Evolutionary conservation across 2,329 filamentous ascomycete genomes (phyloP).

Genomic region (Alternaria angustiovoidea): DNA sequence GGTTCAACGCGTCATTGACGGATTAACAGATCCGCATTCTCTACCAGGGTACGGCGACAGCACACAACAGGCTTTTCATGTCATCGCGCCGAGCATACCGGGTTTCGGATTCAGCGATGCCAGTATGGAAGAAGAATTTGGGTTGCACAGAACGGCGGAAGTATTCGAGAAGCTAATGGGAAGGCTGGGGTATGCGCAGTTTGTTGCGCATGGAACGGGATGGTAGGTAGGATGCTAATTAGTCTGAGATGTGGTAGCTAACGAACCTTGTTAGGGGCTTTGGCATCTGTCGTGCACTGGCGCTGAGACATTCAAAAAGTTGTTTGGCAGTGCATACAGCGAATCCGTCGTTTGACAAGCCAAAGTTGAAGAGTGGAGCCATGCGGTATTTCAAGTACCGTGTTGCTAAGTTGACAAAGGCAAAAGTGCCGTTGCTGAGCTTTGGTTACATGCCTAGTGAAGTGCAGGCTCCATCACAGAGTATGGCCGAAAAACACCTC

Average conservation of each 20-base stretch:
- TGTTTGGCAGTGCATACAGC: slow-evolving; percentile 70
- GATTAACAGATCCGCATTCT: slow-evolving; percentile 63
- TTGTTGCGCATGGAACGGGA: slow-evolving; percentile 65
- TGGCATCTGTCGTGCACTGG: slow-evolving; percentile 56
- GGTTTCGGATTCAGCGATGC: slow-evolving; percentile 74
- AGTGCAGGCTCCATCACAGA: slow-evolving; percentile 39
- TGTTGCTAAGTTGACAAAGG: slow-evolving; percentile 55
- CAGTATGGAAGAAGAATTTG: slow-evolving; percentile 59
- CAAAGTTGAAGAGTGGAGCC: slow-evolving; percentile 56
- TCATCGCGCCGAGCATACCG: slow-evolving; percentile 72
- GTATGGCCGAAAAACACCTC: not conserved
- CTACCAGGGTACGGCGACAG: slow-evolving; percentile 35
- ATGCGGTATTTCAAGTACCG: slow-evolving; percentile 65
- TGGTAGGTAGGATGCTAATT: slow-evolving; percentile 45
- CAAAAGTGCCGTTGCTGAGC: slow-evolving; percentile 56
- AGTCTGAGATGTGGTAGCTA: not conserved
- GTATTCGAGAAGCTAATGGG: slow-evolving; percentile 68
- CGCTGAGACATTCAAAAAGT: slow-evolving; percentile 56
- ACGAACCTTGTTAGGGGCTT: slow-evolving; percentile 49
- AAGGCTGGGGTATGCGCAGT: slow-evolving; percentile 65
- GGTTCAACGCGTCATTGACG: slow-evolving; percentile 63
- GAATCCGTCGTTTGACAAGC: slow-evolving; percentile 63
- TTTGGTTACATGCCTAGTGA: slow-evolving; percentile 66
- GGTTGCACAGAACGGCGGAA: slow-evolving; percentile 62
- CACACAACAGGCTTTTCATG: slow-evolving; percentile 63